A percentile compares a stretch with the other conserved stretches of the same genome.
Evolutionary conservation across 2,329 filamentous ascomycete species (phyloP).

Genomic region (Diplodia seriata): DNA sequence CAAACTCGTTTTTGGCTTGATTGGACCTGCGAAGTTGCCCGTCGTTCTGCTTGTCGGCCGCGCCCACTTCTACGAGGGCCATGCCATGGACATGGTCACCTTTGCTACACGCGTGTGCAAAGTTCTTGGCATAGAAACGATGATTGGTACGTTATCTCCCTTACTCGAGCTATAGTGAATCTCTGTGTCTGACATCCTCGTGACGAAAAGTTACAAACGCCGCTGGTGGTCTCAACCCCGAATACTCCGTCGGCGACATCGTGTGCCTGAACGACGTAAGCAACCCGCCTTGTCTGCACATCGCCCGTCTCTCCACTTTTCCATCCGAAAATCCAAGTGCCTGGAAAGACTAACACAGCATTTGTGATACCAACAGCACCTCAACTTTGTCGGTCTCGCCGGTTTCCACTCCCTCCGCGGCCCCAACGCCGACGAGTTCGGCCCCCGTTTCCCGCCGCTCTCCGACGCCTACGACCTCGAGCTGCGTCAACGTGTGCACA

Average conservation of each 20-base stretch:
- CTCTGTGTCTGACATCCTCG: constrained; percentile 35
- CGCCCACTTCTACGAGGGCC: constrained; percentile 72
- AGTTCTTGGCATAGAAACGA: constrained; percentile 64
- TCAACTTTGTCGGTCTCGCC: constrained; percentile 68
- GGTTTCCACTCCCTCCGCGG: constrained; percentile 68
- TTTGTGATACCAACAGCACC: constrained; percentile 56
- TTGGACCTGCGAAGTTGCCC: constrained; percentile 61
- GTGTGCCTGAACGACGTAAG: constrained; percentile 69
- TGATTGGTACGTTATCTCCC: constrained; percentile 56
- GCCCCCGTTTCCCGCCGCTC: constrained; percentile 67
- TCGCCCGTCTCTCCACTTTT: neutral
- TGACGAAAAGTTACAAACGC: constrained; percentile 66
- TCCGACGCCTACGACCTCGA: constrained; percentile 71
- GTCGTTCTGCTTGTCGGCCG: constrained; percentile 70
- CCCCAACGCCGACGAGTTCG: constrained; percentile 68
- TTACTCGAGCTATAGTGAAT: neutral
- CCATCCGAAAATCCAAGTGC: neutral
- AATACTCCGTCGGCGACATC: constrained; percentile 69
- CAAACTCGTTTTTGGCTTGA: constrained; percentile 68
- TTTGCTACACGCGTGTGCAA: constrained; percentile 71
- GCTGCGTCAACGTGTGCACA: constrained; percentile 63
- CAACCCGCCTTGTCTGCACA: neutral
- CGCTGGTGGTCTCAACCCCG: constrained; percentile 69
- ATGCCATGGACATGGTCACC: constrained; percentile 67
- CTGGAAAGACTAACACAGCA: constrained; percentile 33